These are phyloP conservation scores for Entophlyctis luteolus DNA, from an alignment of 192 early-diverging fungal genomes.

Conservation along the genomic window DNA sequence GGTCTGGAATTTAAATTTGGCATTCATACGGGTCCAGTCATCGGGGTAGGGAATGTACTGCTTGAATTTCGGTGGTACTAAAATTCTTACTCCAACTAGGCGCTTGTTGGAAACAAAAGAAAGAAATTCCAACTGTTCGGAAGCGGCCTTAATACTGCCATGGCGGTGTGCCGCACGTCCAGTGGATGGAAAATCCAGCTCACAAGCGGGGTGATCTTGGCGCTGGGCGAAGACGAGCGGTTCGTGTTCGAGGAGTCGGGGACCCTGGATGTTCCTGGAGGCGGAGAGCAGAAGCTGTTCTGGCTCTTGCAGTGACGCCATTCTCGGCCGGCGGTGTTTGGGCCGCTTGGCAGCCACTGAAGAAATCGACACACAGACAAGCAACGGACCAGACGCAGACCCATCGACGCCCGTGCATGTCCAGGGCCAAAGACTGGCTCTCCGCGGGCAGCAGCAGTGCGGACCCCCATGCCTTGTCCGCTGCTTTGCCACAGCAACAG, in stretches of 20 bases:
- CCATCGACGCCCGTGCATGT: too few relatives aligned
- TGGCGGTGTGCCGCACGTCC: conserved; percentile 30
- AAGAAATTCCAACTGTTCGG: conserved; percentile 38
- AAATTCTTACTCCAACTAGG: conserved; percentile 15
- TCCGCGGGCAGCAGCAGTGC: too few relatives aligned
- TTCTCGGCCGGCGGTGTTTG: too few relatives aligned
- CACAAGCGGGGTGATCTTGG: conserved; percentile 1
- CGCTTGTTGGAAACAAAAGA: conserved; percentile 39
- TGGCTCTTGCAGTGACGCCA: not conserved
- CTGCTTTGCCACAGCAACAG: not conserved
- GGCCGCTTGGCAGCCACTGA: too few relatives aligned
- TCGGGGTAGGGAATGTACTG: not conserved
- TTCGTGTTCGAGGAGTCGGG: conserved; percentile 33
- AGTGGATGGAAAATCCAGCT: conserved; percentile 31
- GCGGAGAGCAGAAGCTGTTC: not conserved
- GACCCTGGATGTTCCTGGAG: conserved; percentile 26
- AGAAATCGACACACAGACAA: too few relatives aligned
- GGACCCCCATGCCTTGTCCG: too few relatives aligned
- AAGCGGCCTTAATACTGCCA: conserved; percentile 34
- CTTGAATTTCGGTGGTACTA: not conserved
- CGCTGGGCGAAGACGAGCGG: conserved; percentile 5
- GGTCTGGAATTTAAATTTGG: conserved; percentile 30
- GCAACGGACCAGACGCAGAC: too few relatives aligned
- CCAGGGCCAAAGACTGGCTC: not conserved
- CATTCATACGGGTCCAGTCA: conserved; percentile 34